These are phyloP conservation scores for Phytophthora kernoviae DNA, from an alignment of 352 stramenopile genomes.

Conservation along the genomic window DNA sequence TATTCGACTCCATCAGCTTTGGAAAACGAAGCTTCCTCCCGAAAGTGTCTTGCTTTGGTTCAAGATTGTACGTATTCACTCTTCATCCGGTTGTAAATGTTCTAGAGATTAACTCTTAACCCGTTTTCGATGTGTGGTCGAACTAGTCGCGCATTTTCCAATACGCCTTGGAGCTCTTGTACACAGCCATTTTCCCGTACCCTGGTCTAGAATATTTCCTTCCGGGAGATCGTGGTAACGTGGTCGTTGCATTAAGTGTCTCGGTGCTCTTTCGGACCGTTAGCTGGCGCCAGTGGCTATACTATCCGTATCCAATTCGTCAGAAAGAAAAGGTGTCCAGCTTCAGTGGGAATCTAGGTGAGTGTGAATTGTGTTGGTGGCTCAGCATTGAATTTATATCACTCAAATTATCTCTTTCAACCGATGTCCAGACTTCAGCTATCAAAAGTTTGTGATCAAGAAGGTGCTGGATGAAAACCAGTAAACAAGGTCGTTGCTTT, in stretches of 20 bases:
- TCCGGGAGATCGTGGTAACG: constrained; percentile 16
- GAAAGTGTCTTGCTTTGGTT: not conserved
- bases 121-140: not conserved
- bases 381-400: not conserved
- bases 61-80: constrained; percentile 18
- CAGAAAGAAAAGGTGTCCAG: constrained; percentile 68
- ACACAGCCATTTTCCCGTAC: constrained; percentile 51
- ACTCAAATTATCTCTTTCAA: not conserved
- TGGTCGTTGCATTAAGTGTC: constrained; percentile 53
- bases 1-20: constrained; percentile 27
- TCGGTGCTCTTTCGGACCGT: constrained; percentile 45
- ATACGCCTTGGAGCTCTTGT: constrained; percentile 46
- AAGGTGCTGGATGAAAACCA: constrained; percentile 67
- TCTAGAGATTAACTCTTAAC: no score
- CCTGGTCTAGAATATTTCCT: constrained; percentile 51
- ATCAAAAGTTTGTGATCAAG: constrained; percentile 73
- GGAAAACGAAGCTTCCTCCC: constrained; percentile 15
- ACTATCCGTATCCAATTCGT: constrained; percentile 72
- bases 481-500: constrained; percentile 48
- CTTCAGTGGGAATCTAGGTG: constrained; percentile 63
- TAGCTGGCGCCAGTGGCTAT: constrained; percentile 63
- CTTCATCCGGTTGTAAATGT: not conserved
- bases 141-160: constrained; percentile 9
- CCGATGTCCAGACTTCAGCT: constrained; percentile 55
- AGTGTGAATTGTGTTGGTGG: not conserved